A percentile compares a stretch with the other conserved stretches of the same genome.
Evolutionary conservation across 768 basidiomycete genomes (phyloP).

Genomic region (Pisolithus orientalis): DNA sequence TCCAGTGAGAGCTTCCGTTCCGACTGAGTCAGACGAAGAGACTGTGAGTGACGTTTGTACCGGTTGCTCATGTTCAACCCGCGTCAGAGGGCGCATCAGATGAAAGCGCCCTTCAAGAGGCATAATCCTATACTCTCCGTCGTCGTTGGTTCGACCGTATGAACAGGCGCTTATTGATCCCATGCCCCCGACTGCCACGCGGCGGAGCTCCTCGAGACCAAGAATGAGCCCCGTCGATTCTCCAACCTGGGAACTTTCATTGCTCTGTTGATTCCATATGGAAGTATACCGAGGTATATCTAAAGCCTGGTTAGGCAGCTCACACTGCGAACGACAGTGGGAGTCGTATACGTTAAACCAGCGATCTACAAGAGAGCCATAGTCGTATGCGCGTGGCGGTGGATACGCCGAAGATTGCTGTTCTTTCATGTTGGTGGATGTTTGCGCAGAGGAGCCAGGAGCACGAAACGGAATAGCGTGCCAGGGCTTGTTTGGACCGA

Average conservation of each 20-base stretch:
- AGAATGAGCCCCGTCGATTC: conserved; percentile 20
- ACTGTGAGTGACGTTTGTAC: background rate
- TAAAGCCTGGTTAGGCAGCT: conserved; percentile 42
- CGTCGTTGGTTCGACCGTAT: conserved; percentile 25
- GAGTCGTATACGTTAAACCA: conserved; percentile 92
- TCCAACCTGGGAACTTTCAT: background rate
- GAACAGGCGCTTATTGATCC: conserved; percentile 7
- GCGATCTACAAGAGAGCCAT: conserved; percentile 74
- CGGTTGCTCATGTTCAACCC: conserved; percentile 14
- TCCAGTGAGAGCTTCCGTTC: conserved; percentile 9
- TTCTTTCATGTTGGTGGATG: conserved; percentile 26
- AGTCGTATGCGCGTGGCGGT: conserved; percentile 58
- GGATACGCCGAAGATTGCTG: conserved; percentile 14
- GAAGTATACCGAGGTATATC: conserved; percentile 63
- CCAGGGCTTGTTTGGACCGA: conserved; percentile 97
- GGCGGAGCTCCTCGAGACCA: conserved; percentile 37
- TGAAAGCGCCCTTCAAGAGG: conserved; percentile 88
- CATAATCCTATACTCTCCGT: conserved; percentile 74
- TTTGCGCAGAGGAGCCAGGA: conserved; percentile 37
- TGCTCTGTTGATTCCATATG: conserved; percentile 59
- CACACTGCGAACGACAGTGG: conserved; percentile 64
- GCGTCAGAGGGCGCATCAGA: conserved; percentile 53
- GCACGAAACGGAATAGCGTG: conserved; percentile 62
- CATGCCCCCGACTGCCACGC: conserved; percentile 27
- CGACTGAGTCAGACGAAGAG: conserved; percentile 13